These are phyloP conservation scores for Pyrenophora teres DNA, from an alignment of 2,329 filamentous ascomycete genomes.

Conservation along the genomic window DNA sequence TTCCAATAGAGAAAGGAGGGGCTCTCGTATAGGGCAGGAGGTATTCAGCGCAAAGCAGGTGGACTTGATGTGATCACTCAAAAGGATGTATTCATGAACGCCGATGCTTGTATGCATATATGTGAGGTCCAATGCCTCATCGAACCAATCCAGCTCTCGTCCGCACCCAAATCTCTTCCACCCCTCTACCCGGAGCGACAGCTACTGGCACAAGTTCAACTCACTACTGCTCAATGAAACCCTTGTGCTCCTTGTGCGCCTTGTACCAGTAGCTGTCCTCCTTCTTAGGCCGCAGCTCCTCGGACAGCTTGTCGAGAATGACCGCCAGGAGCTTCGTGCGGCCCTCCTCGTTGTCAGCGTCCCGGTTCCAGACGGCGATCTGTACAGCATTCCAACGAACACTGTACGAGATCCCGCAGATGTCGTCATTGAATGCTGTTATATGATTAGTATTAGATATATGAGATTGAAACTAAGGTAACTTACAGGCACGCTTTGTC, in stretches of 20 bases:
- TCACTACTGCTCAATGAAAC: slow-evolving; percentile 58
- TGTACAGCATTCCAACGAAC: slow-evolving; percentile 88
- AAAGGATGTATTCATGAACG: slow-evolving; percentile 9
- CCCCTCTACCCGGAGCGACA: background rate
- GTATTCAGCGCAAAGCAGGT: background rate
- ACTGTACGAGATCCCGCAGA: slow-evolving; percentile 86
- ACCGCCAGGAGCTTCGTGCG: slow-evolving; percentile 74
- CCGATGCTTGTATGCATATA: slow-evolving; percentile 3
- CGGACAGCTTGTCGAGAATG: slow-evolving; percentile 73
- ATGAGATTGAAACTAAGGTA: background rate
- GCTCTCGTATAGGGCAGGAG: background rate
- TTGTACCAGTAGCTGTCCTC: slow-evolving; percentile 75
- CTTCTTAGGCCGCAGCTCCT: slow-evolving; percentile 72
- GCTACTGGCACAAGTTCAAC: background rate
- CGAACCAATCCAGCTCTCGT: too few species aligned
- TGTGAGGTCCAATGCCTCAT: background rate
- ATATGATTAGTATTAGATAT: background rate
- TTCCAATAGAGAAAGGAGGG: background rate
- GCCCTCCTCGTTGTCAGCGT: slow-evolving; percentile 77
- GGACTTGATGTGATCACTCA: background rate
- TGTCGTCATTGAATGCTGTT: slow-evolving; percentile 68
- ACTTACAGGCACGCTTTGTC: slow-evolving; percentile 61
- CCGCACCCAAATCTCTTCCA: background rate
- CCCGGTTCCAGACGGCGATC: slow-evolving; percentile 91
- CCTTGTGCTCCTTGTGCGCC: slow-evolving; percentile 84